Evolutionary conservation across 495 filamentous ascomycete genomes (phyloP).

Genomic region (Aspergillus conjunctus): DNA sequence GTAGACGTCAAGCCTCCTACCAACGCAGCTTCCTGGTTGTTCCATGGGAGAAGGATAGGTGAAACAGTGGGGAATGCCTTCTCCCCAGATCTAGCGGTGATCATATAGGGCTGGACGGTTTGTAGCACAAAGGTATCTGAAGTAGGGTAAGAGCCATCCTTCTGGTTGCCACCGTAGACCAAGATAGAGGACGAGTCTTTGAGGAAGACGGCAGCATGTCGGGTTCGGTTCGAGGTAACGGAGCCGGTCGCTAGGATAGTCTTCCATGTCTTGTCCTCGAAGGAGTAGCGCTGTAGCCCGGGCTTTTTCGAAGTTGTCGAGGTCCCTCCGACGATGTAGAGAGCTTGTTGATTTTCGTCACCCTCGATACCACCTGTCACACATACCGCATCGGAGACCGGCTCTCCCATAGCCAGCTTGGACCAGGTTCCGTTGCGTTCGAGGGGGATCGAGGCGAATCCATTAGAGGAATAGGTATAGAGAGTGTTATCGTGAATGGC

Average conservation of each 20-base stretch:
- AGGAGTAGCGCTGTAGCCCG: slow-evolving; percentile 84
- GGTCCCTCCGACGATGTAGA: slow-evolving; percentile 85
- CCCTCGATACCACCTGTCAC: slow-evolving; percentile 62
- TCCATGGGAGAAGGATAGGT: slow-evolving; percentile 80
- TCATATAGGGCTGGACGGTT: slow-evolving; percentile 58
- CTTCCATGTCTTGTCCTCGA: slow-evolving; percentile 75
- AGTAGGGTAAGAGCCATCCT: slow-evolving; percentile 55
- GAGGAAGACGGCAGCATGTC: slow-evolving; percentile 78
- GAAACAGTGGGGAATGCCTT: slow-evolving; percentile 62
- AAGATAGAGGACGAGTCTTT: slow-evolving; percentile 70
- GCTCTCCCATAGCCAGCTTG: slow-evolving; percentile 59
- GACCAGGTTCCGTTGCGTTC: slow-evolving; percentile 71
- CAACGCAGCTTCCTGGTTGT: slow-evolving; percentile 67
- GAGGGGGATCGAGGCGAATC: slow-evolving; percentile 75
- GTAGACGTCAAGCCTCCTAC: slow-evolving; percentile 73
- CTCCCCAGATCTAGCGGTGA: slow-evolving; percentile 51
- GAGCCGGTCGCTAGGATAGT: slow-evolving; percentile 54
- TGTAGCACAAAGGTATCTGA: slow-evolving; percentile 77
- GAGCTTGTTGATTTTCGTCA: slow-evolving; percentile 57
- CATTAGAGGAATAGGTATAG: slow-evolving; percentile 76
- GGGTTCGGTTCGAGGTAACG: slow-evolving; percentile 67
- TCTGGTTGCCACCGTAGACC: slow-evolving; percentile 75
- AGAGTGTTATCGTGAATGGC: slow-evolving; percentile 80
- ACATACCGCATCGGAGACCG: slow-evolving; percentile 75
- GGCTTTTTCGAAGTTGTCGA: slow-evolving; percentile 58